Conservation (phyloP, 2,329 filamentous ascomycete species). For the Sporothrix variecibatus region DNA sequence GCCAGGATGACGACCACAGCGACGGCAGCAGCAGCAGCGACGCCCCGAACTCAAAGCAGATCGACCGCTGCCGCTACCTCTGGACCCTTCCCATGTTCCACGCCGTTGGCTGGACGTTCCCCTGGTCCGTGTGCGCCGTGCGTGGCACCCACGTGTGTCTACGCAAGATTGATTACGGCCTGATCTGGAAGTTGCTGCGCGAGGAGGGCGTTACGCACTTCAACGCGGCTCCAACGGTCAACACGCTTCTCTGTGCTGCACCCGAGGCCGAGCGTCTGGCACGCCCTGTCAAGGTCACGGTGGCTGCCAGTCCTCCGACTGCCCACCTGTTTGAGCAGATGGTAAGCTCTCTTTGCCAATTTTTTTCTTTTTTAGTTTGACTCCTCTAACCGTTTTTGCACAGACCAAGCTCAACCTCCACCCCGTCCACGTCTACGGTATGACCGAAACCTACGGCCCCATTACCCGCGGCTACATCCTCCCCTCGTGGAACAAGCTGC, state of each 20-base stretch:
- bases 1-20: neutral
- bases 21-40: neutral
- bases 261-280: conserved; percentile 71
- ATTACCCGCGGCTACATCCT: conserved; percentile 92
- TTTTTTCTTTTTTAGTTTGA: neutral
- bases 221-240: conserved; percentile 94
- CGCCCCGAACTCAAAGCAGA: conserved; percentile 31
- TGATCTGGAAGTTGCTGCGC: conserved; percentile 88
- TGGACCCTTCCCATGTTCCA: conserved; percentile 92
- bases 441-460: conserved; percentile 88
- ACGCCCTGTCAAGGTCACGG: conserved; percentile 78
- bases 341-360: conserved; percentile 48
- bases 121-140: conserved; percentile 85
- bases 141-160: conserved; percentile 94
- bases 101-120: conserved; percentile 79
- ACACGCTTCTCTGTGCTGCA: conserved; percentile 84
- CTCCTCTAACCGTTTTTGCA: neutral
- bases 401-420: conserved; percentile 69
- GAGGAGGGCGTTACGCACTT: conserved; percentile 90
- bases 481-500: conserved; percentile 77
- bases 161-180: conserved; percentile 89
- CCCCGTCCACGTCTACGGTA: conserved; percentile 91
- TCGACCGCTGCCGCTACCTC: conserved; percentile 74
- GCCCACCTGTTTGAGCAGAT: conserved; percentile 92
- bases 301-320: conserved; percentile 88